Conservation (phyloP, 139 green algal genomes). For the Volvox reticuliferus region DNA sequence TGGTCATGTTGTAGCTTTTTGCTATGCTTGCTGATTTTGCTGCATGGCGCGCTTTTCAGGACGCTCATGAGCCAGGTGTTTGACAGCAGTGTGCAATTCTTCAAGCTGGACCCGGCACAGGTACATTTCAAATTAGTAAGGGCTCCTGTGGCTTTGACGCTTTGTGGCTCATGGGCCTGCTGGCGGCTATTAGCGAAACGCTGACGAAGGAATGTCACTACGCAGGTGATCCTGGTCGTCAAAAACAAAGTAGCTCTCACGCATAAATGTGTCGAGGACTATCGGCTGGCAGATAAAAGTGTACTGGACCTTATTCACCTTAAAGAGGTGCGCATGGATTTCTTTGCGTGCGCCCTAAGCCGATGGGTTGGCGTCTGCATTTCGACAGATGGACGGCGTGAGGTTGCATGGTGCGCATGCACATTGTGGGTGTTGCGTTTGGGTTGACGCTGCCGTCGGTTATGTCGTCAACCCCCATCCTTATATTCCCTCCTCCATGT, state of each 20-base stretch:
- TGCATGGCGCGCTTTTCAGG: neutral
- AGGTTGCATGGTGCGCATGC: no score
- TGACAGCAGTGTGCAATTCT: slow-evolving; percentile 48
- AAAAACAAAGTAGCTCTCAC: slow-evolving; percentile 45
- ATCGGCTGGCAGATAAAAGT: slow-evolving; percentile 40
- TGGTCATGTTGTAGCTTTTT: no score
- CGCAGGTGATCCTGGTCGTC: slow-evolving; percentile 45
- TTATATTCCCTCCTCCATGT: no score
- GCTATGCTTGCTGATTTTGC: neutral
- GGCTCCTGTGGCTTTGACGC: neutral
- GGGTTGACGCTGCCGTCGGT: no score
- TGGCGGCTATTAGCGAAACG: neutral
- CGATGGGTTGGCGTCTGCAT: neutral
- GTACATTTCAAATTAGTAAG: neutral
- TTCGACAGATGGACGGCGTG: neutral
- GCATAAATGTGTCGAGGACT: slow-evolving; percentile 48
- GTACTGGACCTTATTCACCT: slow-evolving; percentile 45
- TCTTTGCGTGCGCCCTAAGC: no score
- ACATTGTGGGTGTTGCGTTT: no score
- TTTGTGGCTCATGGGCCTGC: neutral
- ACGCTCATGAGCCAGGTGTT: slow-evolving; percentile 48
- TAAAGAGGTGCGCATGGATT: slow-evolving; percentile 37
- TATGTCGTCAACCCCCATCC: no score
- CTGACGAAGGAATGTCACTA: neutral
- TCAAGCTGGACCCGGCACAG: slow-evolving; percentile 39